phyloP scores from a whole-genome alignment of 306 rosid species.

The Canavalia gladiata region DNA sequence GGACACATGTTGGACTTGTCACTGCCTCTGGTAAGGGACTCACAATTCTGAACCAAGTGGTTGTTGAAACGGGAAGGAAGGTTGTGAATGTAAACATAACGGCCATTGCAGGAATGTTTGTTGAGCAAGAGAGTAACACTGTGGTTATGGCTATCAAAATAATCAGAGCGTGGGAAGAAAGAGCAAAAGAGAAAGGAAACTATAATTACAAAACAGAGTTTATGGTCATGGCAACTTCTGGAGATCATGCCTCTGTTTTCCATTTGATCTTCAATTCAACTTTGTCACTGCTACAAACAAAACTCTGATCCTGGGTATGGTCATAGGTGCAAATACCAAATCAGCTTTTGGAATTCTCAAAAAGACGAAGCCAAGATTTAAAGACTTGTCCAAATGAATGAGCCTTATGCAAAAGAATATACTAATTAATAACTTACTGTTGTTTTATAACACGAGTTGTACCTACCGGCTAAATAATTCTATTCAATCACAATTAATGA shows the following conservation, averaged over 20 bases:
- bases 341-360: no score
- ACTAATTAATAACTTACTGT: no score
- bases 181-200: slow-evolving; percentile 56
- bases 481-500: no score
- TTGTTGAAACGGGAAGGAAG: slow-evolving; percentile 76
- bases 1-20: slow-evolving; percentile 80
- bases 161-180: slow-evolving; percentile 56
- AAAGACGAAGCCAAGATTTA: background rate
- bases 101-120: slow-evolving; percentile 62
- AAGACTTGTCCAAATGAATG: background rate
- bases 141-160: slow-evolving; percentile 44
- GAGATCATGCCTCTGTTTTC: slow-evolving; percentile 47
- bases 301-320: no score
- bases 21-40: slow-evolving; percentile 73
- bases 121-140: slow-evolving; percentile 40
- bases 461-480: no score
- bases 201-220: slow-evolving; percentile 59
- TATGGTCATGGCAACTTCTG: slow-evolving; percentile 48
- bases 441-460: no score
- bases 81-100: slow-evolving; percentile 69
- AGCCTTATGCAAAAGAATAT: background rate
- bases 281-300: background rate
- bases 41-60: slow-evolving; percentile 62
- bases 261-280: slow-evolving; percentile 42
- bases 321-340: no score